Percentiles rank a stretch among this genome's conserved stretches.
Evolutionary conservation across 768 basidiomycete genomes (phyloP).

Genomic region (Mycena maculata): DNA sequence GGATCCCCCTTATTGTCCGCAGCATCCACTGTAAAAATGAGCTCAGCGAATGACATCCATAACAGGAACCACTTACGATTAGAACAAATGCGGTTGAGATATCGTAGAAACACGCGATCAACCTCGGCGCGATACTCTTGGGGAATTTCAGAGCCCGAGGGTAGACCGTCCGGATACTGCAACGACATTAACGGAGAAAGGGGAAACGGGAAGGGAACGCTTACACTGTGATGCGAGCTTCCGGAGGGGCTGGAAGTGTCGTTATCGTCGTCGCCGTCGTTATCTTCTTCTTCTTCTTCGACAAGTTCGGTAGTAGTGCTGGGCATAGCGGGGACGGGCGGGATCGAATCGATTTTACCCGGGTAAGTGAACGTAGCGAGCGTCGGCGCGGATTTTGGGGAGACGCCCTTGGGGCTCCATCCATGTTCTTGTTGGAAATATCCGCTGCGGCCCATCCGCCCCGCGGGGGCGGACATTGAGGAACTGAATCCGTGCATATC

Average conservation of each 20-base stretch:
- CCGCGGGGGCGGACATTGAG: constrained; percentile 17
- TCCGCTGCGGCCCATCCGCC: constrained; percentile 31
- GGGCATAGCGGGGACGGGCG: constrained; percentile 21
- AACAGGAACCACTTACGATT: constrained; percentile 71
- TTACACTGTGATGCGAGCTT: constrained; percentile 26
- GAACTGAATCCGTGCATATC: constrained; percentile 25
- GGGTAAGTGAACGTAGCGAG: constrained; percentile 35
- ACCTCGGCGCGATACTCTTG: constrained; percentile 85
- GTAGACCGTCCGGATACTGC: constrained; percentile 29
- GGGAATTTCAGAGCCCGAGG: constrained; percentile 67
- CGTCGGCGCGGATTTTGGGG: constrained; percentile 37
- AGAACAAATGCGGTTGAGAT: constrained; percentile 88
- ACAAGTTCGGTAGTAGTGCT: constrained; percentile 25
- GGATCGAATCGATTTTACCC: constrained; percentile 34
- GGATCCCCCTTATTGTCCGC: constrained; percentile 95
- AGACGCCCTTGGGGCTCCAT: constrained; percentile 22
- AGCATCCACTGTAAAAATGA: constrained; percentile 76
- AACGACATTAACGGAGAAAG: constrained; percentile 1
- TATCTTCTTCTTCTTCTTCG: constrained; percentile 49
- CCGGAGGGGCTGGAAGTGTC: constrained; percentile 31
- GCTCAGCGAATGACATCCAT: constrained; percentile 34
- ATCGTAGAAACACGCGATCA: constrained; percentile 92
- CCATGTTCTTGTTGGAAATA: constrained; percentile 34
- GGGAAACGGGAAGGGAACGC: neutral
- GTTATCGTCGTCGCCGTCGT: constrained; percentile 42